Evolutionary conservation across 768 basidiomycete genomes (phyloP).

Genomic region (Daedaleopsis sinensis): DNA sequence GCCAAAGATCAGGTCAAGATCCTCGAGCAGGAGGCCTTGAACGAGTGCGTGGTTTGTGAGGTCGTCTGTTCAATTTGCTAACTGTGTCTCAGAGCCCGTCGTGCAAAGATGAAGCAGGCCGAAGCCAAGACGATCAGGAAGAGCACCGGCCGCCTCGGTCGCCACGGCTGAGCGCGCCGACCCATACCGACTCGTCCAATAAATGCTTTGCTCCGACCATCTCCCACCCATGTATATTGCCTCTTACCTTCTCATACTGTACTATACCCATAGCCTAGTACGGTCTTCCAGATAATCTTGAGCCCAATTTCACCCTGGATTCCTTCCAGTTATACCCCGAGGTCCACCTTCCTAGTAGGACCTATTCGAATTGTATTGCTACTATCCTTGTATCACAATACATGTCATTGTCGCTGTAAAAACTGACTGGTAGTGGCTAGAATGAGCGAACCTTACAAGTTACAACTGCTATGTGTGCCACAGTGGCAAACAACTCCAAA

Average conservation of each 20-base stretch:
- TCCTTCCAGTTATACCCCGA: neutral
- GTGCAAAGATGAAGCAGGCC: slow-evolving; percentile 55
- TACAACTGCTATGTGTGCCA: slow-evolving; percentile 5
- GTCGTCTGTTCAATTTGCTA: neutral
- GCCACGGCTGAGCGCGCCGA: too few species aligned
- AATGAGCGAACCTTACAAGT: too few species aligned
- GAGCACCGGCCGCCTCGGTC: slow-evolving; percentile 48
- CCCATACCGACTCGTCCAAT: too few species aligned
- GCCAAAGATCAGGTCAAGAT: slow-evolving; percentile 51
- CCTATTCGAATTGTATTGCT: too few species aligned
- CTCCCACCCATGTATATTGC: neutral
- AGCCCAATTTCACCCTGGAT: neutral
- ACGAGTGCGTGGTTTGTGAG: slow-evolving; percentile 45
- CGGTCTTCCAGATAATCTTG: neutral
- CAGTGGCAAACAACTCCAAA: slow-evolving; percentile 16
- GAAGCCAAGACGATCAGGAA: slow-evolving; percentile 55
- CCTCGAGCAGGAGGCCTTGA: slow-evolving; percentile 53
- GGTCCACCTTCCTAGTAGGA: neutral
- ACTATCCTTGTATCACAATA: too few species aligned
- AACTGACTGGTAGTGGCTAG: too few species aligned
- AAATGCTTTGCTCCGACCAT: neutral
- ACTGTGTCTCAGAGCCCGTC: slow-evolving; percentile 40
- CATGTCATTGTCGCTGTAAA: too few species aligned
- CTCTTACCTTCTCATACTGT: neutral
- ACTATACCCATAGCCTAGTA: neutral